Evolutionary conservation across 2,329 filamentous ascomycete genomes (phyloP).

Genomic region (Fusarium sp.): DNA sequence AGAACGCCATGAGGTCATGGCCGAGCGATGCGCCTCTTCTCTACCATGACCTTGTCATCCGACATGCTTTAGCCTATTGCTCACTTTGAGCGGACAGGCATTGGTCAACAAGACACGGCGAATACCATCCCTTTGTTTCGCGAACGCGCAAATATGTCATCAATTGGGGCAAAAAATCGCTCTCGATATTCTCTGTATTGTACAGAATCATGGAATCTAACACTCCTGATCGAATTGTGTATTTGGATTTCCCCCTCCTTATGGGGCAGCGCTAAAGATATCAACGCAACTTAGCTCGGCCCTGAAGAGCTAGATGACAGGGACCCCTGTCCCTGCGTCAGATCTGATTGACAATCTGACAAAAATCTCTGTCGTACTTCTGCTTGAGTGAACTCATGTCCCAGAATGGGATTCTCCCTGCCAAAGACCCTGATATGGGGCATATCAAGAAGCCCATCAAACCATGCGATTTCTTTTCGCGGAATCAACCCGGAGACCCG

Average conservation of each 20-base stretch:
- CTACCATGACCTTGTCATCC: conserved; percentile 20
- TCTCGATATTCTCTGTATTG: no score
- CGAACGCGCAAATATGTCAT: no score
- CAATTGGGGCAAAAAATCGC: no score
- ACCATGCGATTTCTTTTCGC: conserved; percentile 14
- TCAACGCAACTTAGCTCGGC: conserved; percentile 14
- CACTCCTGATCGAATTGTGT: not conserved
- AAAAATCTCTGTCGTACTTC: conserved; percentile 21
- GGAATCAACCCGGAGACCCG: conserved; percentile 7
- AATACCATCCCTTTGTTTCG: not conserved
- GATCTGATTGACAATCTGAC: conserved; percentile 40
- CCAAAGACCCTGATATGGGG: conserved; percentile 22
- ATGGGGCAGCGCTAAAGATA: conserved; percentile 7
- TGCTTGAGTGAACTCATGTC: conserved; percentile 46
- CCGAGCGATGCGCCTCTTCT: conserved; percentile 21
- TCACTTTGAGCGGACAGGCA: conserved; percentile 9
- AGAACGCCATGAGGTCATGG: conserved; percentile 42
- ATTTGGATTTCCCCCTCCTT: no score
- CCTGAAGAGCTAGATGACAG: conserved; percentile 2
- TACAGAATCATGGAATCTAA: not conserved
- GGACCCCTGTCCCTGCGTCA: conserved; percentile 31
- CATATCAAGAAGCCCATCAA: conserved; percentile 32
- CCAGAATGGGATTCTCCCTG: conserved; percentile 46
- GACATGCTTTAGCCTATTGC: conserved; percentile 9
- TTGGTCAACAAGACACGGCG: conserved; percentile 10